These are phyloP conservation scores for Cercophora samala DNA, from an alignment of 495 filamentous ascomycete species.

Conservation along the genomic window DNA sequence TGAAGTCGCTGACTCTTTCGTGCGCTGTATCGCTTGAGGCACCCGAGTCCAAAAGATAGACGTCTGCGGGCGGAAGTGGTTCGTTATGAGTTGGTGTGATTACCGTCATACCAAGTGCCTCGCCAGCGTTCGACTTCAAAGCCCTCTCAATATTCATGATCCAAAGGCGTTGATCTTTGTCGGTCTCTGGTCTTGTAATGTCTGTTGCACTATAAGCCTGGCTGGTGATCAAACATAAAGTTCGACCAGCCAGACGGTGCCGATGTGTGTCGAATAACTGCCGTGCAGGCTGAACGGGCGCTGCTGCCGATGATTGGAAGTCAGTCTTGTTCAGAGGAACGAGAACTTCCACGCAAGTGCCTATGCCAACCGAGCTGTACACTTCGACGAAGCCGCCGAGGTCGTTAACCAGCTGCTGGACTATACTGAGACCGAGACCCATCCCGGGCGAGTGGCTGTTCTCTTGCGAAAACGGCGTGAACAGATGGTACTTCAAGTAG, in stretches of 20 bases:
- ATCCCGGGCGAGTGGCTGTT: constrained; percentile 61
- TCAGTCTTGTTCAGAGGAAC: constrained; percentile 43
- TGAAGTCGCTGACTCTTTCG: not conserved
- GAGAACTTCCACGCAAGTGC: constrained; percentile 46
- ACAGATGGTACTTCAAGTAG: constrained; percentile 64
- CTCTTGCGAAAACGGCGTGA: constrained; percentile 71
- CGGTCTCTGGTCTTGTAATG: not conserved
- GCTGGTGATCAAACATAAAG: constrained; percentile 30
- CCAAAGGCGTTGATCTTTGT: constrained; percentile 12
- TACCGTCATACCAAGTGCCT: constrained; percentile 20
- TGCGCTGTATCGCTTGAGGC: not conserved
- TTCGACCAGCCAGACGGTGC: constrained; percentile 19
- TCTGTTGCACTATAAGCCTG: constrained; percentile 19
- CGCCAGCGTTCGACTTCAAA: constrained; percentile 19
- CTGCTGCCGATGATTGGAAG: constrained; percentile 20
- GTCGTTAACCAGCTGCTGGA: constrained; percentile 60
- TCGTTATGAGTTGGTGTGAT: constrained; percentile 9
- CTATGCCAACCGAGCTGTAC: constrained; percentile 25
- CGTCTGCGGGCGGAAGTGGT: constrained; percentile 20
- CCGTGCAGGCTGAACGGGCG: not conserved
- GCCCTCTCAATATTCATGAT: constrained; percentile 17
- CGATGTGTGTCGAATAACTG: not conserved
- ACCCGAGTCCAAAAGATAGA: constrained; percentile 25
- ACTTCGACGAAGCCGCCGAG: constrained; percentile 60
- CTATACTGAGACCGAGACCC: constrained; percentile 67